Evolutionary conservation across 2,329 filamentous ascomycete species (phyloP).

Genomic region (Pseudocercospora vitis): DNA sequence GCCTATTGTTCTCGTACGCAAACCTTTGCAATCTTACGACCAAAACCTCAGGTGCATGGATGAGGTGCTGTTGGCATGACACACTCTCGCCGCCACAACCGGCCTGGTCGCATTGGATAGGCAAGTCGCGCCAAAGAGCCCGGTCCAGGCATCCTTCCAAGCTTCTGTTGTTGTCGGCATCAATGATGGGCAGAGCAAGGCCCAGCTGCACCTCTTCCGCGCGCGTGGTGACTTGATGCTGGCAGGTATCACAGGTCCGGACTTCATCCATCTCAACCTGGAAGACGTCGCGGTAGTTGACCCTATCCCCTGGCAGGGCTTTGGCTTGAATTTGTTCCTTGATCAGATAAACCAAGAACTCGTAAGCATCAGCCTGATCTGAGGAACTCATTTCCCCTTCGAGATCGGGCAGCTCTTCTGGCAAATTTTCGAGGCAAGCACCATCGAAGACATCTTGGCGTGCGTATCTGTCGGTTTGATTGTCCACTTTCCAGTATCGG

Average conservation of each 20-base stretch:
- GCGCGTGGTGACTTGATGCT: too few species aligned
- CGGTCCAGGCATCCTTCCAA: not conserved
- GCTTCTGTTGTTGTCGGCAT: not conserved
- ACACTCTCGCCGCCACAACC: not conserved
- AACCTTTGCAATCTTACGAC: constrained; percentile 11
- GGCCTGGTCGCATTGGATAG: not conserved
- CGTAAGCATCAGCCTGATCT: not conserved
- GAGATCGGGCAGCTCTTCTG: not conserved
- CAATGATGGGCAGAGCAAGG: too few species aligned
- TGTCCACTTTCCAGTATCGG: not conserved
- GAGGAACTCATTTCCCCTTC: not conserved
- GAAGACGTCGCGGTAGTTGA: not conserved
- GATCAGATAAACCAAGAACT: not conserved
- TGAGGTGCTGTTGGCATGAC: not conserved
- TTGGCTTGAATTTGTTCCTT: not conserved
- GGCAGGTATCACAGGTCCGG: not conserved
- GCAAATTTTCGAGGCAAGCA: not conserved
- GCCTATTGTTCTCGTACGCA: not conserved
- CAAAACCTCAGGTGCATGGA: constrained; percentile 11
- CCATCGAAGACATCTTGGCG: not conserved
- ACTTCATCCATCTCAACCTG: not conserved
- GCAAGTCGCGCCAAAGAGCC: not conserved
- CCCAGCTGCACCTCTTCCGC: too few species aligned
- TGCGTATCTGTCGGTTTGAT: not conserved
- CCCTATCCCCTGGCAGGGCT: not conserved